Evolutionary conservation across 768 basidiomycete species (phyloP).

Genomic region (Russula ochroleuca): DNA sequence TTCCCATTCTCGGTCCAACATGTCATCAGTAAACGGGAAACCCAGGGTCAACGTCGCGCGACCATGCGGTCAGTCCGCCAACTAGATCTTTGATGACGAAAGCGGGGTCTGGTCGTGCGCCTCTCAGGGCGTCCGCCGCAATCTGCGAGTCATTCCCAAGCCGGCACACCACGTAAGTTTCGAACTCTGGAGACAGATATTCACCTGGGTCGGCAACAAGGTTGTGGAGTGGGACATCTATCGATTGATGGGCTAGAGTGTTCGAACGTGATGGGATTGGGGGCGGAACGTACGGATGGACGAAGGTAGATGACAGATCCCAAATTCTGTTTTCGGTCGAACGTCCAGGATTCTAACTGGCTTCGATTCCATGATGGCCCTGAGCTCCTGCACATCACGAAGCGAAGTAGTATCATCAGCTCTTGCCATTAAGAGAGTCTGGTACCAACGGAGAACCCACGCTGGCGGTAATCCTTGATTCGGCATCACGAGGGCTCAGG

Average conservation of each 20-base stretch:
- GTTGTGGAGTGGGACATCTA: slow-evolving; percentile 71
- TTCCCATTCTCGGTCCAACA: not conserved
- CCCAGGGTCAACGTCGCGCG: slow-evolving; percentile 58
- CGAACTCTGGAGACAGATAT: not conserved
- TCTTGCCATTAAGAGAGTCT: not conserved
- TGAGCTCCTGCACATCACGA: slow-evolving; percentile 20
- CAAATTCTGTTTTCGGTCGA: slow-evolving; percentile 72
- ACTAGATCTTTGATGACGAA: slow-evolving; percentile 59
- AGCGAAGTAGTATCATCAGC: not conserved
- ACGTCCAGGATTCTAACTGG: slow-evolving; percentile 64
- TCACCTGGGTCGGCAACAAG: slow-evolving; percentile 58
- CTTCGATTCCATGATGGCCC: slow-evolving; percentile 49
- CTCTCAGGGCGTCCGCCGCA: slow-evolving; percentile 63
- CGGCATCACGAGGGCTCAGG: slow-evolving; percentile 32
- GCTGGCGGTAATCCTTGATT: slow-evolving; percentile 33
- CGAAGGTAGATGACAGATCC: slow-evolving; percentile 74
- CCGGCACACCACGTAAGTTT: slow-evolving; percentile 67
- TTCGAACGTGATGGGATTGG: not conserved
- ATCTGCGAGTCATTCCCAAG: slow-evolving; percentile 92
- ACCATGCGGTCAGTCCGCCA: slow-evolving; percentile 83
- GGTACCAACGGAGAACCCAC: slow-evolving; percentile 27
- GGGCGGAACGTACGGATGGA: slow-evolving; percentile 57
- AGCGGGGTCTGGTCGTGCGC: slow-evolving; percentile 30
- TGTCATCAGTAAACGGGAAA: slow-evolving; percentile 73
- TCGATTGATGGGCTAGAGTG: not conserved